Percentiles rank a stretch among this genome's conserved stretches.
phyloP scores from a whole-genome alignment of 768 basidiomycete genomes.

The Tylopilus vinaceipallidus region DNA sequence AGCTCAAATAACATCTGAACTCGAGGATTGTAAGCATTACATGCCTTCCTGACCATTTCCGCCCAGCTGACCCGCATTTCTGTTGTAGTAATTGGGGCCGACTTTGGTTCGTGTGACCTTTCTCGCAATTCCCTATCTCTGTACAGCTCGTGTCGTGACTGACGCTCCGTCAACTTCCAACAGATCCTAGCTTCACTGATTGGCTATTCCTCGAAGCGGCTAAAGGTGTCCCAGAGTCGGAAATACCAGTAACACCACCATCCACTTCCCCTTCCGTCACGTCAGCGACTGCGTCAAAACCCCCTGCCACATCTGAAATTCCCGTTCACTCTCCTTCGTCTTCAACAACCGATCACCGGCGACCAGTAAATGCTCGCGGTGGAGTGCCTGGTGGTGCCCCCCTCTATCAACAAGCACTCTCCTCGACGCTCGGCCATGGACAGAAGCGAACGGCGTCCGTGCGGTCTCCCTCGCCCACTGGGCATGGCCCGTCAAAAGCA shows the following conservation, averaged over 20 bases:
- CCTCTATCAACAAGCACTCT: slow-evolving; percentile 74
- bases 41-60: neutral
- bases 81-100: slow-evolving; percentile 65
- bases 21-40: slow-evolving; percentile 65
- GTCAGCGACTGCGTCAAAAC: slow-evolving; percentile 25
- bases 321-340: slow-evolving; percentile 21
- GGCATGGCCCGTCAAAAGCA: slow-evolving; percentile 63
- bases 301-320: slow-evolving; percentile 30
- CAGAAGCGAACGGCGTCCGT: slow-evolving; percentile 68
- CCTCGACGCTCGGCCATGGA: slow-evolving; percentile 49
- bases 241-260: slow-evolving; percentile 36
- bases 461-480: slow-evolving; percentile 64
- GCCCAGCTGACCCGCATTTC: slow-evolving; percentile 11
- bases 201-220: slow-evolving; percentile 85
- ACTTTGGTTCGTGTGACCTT: slow-evolving; percentile 57
- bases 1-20: slow-evolving; percentile 87
- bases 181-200: slow-evolving; percentile 81
- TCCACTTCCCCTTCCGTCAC: slow-evolving; percentile 24
- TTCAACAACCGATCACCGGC: slow-evolving; percentile 22
- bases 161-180: slow-evolving; percentile 7
- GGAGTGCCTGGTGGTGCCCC: slow-evolving; percentile 32
- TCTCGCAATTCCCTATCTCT: slow-evolving; percentile 1
- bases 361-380: slow-evolving; percentile 48
- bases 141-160: neutral
- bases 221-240: slow-evolving; percentile 60